Evolutionary conservation across 2,329 filamentous ascomycete genomes (phyloP).

Genomic region (Pleomassaria siparia): DNA sequence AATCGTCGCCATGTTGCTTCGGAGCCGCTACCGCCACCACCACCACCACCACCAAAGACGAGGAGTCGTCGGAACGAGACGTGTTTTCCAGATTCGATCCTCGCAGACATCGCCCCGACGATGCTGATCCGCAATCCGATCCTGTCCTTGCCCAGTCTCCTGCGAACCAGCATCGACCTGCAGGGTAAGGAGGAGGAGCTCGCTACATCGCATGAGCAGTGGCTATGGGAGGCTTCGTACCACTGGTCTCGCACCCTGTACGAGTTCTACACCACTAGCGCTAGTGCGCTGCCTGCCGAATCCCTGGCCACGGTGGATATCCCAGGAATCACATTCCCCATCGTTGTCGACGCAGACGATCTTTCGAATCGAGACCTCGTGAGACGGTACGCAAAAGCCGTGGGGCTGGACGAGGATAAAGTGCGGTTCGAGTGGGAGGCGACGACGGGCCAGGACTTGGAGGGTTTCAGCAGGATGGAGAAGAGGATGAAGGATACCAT

Average conservation of each 20-base stretch:
- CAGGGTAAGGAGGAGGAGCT: conserved; percentile 11
- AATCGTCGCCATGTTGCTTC: too few relatives aligned
- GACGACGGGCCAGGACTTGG: conserved; percentile 9
- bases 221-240: conserved; percentile 19
- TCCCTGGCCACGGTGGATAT: background rate
- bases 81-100: conserved; percentile 12
- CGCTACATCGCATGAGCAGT: background rate
- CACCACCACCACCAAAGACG: background rate
- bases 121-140: conserved; percentile 24
- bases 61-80: conserved; percentile 14
- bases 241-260: conserved; percentile 19
- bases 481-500: conserved; percentile 24
- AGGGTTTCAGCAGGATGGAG: conserved; percentile 5
- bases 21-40: background rate
- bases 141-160: conserved; percentile 17
- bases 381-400: conserved; percentile 15
- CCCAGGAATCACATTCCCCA: conserved; percentile 8
- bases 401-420: conserved; percentile 13
- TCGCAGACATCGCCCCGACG: conserved; percentile 10
- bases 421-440: conserved; percentile 17
- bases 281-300: background rate
- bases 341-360: conserved; percentile 23
- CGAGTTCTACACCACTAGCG: conserved; percentile 10
- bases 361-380: conserved; percentile 9
- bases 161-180: conserved; percentile 19